Percentiles rank a stretch among this genome's conserved stretches.
phyloP scores from a whole-genome alignment of 2,329 filamentous ascomycete species.

The Microcyclospora tardicrescens region DNA sequence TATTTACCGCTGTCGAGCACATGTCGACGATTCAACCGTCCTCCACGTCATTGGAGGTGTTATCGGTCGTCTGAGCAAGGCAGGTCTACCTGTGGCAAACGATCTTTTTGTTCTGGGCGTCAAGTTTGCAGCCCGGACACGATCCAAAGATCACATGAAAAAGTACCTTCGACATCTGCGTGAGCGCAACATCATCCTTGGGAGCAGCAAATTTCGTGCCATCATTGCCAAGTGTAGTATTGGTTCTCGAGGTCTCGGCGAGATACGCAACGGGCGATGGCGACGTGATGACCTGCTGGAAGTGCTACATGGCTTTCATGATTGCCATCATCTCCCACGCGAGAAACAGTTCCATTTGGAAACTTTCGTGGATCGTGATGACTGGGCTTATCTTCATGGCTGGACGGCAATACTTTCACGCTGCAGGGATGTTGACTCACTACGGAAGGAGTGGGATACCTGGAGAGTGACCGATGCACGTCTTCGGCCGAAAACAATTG shows the following conservation, averaged over 20 bases:
- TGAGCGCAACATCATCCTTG: slow-evolving; percentile 10
- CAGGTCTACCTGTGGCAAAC: slow-evolving; percentile 10
- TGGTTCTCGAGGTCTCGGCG: slow-evolving; percentile 22
- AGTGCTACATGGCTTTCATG: slow-evolving; percentile 23
- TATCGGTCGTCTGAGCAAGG: slow-evolving; percentile 14
- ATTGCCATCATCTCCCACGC: slow-evolving; percentile 12
- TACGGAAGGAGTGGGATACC: slow-evolving; percentile 23
- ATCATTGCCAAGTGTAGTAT: slow-evolving; percentile 27
- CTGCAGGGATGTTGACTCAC: slow-evolving; percentile 15
- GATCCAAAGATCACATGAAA: slow-evolving; percentile 20
- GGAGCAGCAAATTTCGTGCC: slow-evolving; percentile 18
- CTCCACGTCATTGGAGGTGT: slow-evolving; percentile 16
- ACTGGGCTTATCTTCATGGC: slow-evolving; percentile 23
- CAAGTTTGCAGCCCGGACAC: slow-evolving; percentile 22
- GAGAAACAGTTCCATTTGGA: slow-evolving; percentile 22
- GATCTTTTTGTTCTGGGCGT: slow-evolving; percentile 16
- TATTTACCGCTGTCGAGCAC: slow-evolving; percentile 20
- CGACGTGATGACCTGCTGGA: slow-evolving; percentile 20
- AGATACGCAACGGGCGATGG: slow-evolving; percentile 27
- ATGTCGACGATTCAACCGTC: slow-evolving; percentile 18
- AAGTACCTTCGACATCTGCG: slow-evolving; percentile 15
- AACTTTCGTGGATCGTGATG: slow-evolving; percentile 16
- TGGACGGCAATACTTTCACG: slow-evolving; percentile 23
- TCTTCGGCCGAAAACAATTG: slow-evolving; percentile 10
- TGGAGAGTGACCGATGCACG: slow-evolving; percentile 17